A percentile compares a stretch with the other conserved stretches of the same genome.
phyloP scores from a whole-genome alignment of 2,329 filamentous ascomycete genomes.

The Orbilia blumenaviensis region DNA sequence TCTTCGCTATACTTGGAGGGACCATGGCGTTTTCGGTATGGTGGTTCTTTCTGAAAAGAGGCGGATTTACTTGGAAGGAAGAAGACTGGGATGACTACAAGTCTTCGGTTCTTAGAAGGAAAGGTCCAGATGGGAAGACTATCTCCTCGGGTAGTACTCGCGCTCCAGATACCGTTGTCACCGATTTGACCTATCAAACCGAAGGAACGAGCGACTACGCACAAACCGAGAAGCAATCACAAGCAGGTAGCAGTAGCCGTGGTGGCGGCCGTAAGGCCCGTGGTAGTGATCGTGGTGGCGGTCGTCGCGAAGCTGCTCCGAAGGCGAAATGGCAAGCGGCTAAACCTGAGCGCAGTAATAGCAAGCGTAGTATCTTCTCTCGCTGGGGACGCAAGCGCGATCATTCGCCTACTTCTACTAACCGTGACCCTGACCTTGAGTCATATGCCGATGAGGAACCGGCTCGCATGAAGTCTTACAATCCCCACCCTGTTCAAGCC shows the following conservation, averaged over 20 bases:
- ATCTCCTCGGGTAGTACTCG: conserved; percentile 53
- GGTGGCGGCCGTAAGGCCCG: not conserved
- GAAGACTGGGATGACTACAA: conserved; percentile 99
- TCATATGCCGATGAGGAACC: conserved; percentile 52
- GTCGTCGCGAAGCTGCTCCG: not conserved
- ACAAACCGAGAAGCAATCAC: conserved; percentile 31
- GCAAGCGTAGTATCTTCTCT: conserved; percentile 43
- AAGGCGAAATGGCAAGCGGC: conserved; percentile 51
- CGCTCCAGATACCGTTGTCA: conserved; percentile 49
- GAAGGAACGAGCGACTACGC: conserved; percentile 27
- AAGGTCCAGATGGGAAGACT: conserved; percentile 66
- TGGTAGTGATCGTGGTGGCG: not conserved
- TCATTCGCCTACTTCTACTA: conserved; percentile 30
- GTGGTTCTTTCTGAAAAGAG: conserved; percentile 99
- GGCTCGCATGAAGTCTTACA: conserved; percentile 51
- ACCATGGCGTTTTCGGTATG: conserved; percentile 78
- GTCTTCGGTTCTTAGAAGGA: conserved; percentile 83
- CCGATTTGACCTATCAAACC: conserved; percentile 48
- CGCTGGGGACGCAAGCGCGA: conserved; percentile 40
- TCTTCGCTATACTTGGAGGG: conserved; percentile 85
- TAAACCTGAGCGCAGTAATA: conserved; percentile 41
- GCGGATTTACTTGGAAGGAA: conserved; percentile 85
- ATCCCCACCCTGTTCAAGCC: conserved; percentile 40
- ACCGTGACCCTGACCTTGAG: conserved; percentile 46
- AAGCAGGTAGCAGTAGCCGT: conserved; percentile 8